A percentile compares a stretch with the other conserved stretches of the same genome.
Evolutionary conservation across 345 rosid species (phyloP).

Genomic region (Ailanthus altissimus): DNA sequence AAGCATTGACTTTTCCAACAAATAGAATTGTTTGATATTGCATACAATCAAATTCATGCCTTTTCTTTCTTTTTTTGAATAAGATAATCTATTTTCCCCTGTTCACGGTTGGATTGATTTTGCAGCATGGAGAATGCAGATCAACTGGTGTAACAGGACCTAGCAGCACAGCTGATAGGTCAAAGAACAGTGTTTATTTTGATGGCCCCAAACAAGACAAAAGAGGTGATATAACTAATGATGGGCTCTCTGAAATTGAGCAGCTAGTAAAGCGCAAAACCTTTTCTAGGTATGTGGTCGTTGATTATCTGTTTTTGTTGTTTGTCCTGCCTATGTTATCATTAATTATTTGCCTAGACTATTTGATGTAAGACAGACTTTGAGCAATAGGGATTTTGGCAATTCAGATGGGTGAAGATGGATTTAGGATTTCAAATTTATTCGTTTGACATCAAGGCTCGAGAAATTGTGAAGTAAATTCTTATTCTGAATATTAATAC

Average conservation of each 20-base stretch:
- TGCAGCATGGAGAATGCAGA: slow-evolving; percentile 33
- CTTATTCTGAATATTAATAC: slow-evolving; percentile 1
- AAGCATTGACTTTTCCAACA: background rate
- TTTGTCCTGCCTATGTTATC: background rate
- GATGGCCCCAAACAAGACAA: slow-evolving; percentile 34
- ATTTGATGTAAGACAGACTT: background rate
- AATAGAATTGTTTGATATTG: background rate
- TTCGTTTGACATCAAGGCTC: background rate
- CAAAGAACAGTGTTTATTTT: slow-evolving; percentile 26
- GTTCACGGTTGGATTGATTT: slow-evolving; percentile 1
- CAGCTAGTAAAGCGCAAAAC: slow-evolving; percentile 58
- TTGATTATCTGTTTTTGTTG: slow-evolving; percentile 21
- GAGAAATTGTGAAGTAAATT: background rate
- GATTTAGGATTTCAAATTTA: background rate
- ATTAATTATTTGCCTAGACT: background rate
- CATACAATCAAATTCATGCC: background rate
- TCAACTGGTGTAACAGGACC: slow-evolving; percentile 37
- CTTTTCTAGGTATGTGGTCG: slow-evolving; percentile 56
- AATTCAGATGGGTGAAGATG: background rate
- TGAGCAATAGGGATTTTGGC: background rate
- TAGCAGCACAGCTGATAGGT: slow-evolving; percentile 32
- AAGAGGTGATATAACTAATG: slow-evolving; percentile 25
- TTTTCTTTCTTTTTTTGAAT: background rate
- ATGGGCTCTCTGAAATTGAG: slow-evolving; percentile 65
- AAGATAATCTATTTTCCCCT: background rate